phyloP scores from a whole-genome alignment of 108 stramenopile genomes.

The Cyclotella sp. region DNA sequence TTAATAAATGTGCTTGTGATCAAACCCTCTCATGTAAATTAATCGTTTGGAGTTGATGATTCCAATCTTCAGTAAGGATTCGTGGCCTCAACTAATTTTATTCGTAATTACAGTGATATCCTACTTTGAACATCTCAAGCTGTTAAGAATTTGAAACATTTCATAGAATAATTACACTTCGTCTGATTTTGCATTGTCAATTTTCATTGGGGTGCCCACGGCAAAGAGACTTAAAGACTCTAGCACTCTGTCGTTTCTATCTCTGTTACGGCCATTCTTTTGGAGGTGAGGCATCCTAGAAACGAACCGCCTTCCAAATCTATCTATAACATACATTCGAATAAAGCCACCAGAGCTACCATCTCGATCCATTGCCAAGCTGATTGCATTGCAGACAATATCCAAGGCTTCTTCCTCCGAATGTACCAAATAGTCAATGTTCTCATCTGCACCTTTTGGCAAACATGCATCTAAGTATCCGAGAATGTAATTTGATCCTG shows the following conservation, averaged over 20 bases:
- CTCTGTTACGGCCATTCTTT: neutral
- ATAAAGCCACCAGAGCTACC: constrained; percentile 84
- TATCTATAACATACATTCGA: constrained; percentile 64
- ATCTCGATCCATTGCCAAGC: constrained; percentile 78
- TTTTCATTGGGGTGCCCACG: too few relatives aligned
- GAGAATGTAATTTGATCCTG: constrained; percentile 73
- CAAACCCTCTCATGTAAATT: too few relatives aligned
- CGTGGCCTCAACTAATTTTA: too few relatives aligned
- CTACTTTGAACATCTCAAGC: too few relatives aligned
- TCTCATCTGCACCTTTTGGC: constrained; percentile 18
- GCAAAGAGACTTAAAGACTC: too few relatives aligned
- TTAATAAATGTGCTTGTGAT: too few relatives aligned
- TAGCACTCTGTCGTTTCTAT: neutral
- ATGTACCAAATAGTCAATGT: constrained; percentile 4
- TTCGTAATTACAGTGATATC: too few relatives aligned
- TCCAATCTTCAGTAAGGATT: too few relatives aligned
- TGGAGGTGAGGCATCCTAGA: constrained; percentile 16
- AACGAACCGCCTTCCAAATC: constrained; percentile 38
- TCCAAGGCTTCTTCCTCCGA: constrained; percentile 72
- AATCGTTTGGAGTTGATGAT: too few relatives aligned
- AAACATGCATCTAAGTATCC: constrained; percentile 68
- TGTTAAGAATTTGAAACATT: too few relatives aligned
- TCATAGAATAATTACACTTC: too few relatives aligned
- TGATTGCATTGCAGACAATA: constrained; percentile 61
- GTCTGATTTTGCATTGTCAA: too few relatives aligned